Base-by-base conservation (phyloP, 208 protist species). In the Angomonas deanei region DNA sequence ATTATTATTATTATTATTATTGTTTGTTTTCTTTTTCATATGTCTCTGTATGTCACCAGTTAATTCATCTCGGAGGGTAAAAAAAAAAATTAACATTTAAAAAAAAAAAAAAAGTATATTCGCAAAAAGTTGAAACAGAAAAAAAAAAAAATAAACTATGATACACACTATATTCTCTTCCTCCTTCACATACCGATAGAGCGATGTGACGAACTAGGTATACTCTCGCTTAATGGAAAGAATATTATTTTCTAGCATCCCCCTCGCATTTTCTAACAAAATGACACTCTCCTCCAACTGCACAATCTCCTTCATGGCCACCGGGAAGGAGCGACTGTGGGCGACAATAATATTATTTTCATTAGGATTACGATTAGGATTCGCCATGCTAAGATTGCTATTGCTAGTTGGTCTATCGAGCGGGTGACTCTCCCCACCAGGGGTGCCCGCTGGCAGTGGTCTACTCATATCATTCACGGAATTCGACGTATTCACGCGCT, bases 71-170 rank as follows among this genome's bases (percentile, higher is more conserved):
- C 36, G 15, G 11, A 42, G 11, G 4, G 52, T 32, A n/a, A 28
- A 32, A 57, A 24, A 57, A 57, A 57, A 19, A 57, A 32, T 36
- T 32, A 11, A 57, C 46, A 34, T 15, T 26, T 27, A 24, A 28
- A 17, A 53, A 26, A 5, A 28, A 11, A 53, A 53, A 61, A 48
- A 61, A 26, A 21, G 8, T 32, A 23, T 63, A 31, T 56, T 6
- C 17, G 39, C 47, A 55, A 53, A 36, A 21, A 1, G 27, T 4
- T 55, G 8, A 56, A 66, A 61, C 61, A 54, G 52, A 33, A n/a
- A 21, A 49, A 67, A 57, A 48, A 55, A 53, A 59, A 30, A 62
- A 55, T 15, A 27, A 4, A 58, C 19, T 34, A 32, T 0, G 19
- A 56, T 66, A 36, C 11, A 36, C n/a, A n/a, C n/a, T n/a, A n/a